phyloP scores from a whole-genome alignment of 192 early-diverging fungal species.

The Spinellus fusiger region DNA sequence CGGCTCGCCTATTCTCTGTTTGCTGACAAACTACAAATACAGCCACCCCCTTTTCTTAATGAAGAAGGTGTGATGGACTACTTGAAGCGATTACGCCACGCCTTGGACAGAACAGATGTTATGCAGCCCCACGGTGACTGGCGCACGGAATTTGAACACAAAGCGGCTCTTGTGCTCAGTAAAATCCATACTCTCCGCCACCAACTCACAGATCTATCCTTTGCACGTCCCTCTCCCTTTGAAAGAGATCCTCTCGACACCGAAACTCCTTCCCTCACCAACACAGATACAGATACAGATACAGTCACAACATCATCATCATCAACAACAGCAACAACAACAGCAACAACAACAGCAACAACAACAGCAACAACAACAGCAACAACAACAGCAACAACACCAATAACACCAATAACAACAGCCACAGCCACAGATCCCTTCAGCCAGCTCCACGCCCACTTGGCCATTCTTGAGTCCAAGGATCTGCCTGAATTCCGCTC shows the following conservation, averaged over 20 bases:
- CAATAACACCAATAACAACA: not conserved
- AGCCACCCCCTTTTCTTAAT: not conserved
- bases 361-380: not conserved
- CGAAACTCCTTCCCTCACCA: not conserved
- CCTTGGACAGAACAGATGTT: not conserved
- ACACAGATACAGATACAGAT: not conserved
- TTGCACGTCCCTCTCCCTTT: not conserved
- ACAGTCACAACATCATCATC: not conserved
- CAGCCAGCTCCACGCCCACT: no score
- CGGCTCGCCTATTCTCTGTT: not conserved
- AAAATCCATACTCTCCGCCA: not conserved
- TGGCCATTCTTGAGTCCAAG: no score
- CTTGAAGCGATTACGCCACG: not conserved
- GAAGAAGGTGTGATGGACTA: not conserved
- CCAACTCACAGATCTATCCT: not conserved
- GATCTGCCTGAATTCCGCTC: not conserved
- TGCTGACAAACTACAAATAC: not conserved
- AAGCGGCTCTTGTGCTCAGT: not conserved
- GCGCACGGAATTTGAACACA: not conserved
- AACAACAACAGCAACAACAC: not conserved
- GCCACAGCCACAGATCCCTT: no score
- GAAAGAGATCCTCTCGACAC: not conserved
- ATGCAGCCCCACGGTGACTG: no score
- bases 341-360: not conserved
- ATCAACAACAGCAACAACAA: not conserved